Conservation (phyloP, 108 stramenopile genomes). For the Cyclotella baltica region DNA sequence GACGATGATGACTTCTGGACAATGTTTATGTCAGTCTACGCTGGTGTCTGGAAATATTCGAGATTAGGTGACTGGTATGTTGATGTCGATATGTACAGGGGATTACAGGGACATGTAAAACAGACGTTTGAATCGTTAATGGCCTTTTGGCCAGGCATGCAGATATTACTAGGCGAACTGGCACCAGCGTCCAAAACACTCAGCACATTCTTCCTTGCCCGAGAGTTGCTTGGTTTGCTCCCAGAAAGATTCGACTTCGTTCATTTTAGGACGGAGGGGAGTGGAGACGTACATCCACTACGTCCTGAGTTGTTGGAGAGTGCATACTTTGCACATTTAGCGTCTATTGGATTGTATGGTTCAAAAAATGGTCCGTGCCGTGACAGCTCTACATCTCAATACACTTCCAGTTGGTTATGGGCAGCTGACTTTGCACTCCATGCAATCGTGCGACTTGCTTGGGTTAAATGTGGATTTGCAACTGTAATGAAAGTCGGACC, state of each 20-base stretch:
- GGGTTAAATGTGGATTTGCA: conserved; percentile 71
- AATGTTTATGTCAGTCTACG: conserved; percentile 75
- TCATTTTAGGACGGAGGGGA: conserved; percentile 69
- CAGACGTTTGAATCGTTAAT: conserved; percentile 89
- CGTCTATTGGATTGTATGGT: conserved; percentile 66
- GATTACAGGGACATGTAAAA: conserved; percentile 44
- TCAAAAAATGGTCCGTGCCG: conserved; percentile 36
- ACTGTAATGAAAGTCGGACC: conserved; percentile 60
- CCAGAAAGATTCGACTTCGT: conserved; percentile 90
- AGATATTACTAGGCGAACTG: conserved; percentile 85
- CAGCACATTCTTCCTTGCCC: conserved; percentile 82
- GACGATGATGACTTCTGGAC: conserved; percentile 88
- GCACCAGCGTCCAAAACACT: conserved; percentile 76
- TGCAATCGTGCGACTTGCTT: conserved; percentile 39
- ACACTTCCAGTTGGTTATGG: conserved; percentile 76
- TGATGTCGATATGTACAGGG: conserved; percentile 85
- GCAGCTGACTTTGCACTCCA: conserved; percentile 77
- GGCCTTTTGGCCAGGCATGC: conserved; percentile 97
- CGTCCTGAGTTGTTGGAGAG: conserved; percentile 94
- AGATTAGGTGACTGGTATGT: conserved; percentile 92
- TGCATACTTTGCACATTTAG: conserved; percentile 84
- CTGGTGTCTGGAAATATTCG: conserved; percentile 69
- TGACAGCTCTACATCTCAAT: conserved; percentile 19
- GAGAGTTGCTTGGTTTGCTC: conserved; percentile 81
- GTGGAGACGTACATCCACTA: conserved; percentile 70